These are phyloP conservation scores for Eimeria brunetti DNA, from an alignment of 169 alveolate genomes.

Conservation along the genomic window DNA sequence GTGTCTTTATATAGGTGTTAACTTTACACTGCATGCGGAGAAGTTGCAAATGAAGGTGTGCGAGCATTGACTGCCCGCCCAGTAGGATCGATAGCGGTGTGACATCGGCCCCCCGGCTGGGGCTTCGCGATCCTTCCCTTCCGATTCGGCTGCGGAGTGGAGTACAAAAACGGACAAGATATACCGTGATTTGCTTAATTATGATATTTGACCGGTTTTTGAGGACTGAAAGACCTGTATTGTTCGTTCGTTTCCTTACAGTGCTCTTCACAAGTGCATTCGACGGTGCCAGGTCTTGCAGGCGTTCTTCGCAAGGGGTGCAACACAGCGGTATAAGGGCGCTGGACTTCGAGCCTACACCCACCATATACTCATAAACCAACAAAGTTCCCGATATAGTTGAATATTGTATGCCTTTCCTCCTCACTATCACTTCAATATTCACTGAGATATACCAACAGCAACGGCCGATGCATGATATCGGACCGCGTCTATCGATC, in stretches of 20 bases:
- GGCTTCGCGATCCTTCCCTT: constrained; percentile 2
- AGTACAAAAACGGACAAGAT: not conserved
- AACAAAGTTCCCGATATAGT: not conserved
- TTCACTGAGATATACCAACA: not conserved
- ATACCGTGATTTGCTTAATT: not conserved
- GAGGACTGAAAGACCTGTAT: not conserved
- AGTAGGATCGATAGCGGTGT: too few relatives aligned
- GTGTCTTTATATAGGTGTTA: not conserved
- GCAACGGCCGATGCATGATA: not conserved
- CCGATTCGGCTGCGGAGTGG: not conserved
- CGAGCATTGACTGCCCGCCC: not conserved
- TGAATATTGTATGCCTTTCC: not conserved
- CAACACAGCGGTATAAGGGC: not conserved
- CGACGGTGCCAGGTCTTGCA: not conserved
- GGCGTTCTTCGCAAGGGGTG: not conserved
- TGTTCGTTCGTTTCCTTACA: not conserved
- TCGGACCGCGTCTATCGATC: not conserved
- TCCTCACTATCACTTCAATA: not conserved
- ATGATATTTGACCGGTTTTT: not conserved
- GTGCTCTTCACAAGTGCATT: not conserved
- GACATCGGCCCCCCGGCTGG: not conserved
- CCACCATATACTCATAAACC: not conserved
- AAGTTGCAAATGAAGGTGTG: not conserved
- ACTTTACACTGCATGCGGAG: not conserved
- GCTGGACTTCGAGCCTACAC: not conserved